Base-by-base conservation (phyloP, 805 yeast genomes). In the Diddensiella caesifluorescens region DNA sequence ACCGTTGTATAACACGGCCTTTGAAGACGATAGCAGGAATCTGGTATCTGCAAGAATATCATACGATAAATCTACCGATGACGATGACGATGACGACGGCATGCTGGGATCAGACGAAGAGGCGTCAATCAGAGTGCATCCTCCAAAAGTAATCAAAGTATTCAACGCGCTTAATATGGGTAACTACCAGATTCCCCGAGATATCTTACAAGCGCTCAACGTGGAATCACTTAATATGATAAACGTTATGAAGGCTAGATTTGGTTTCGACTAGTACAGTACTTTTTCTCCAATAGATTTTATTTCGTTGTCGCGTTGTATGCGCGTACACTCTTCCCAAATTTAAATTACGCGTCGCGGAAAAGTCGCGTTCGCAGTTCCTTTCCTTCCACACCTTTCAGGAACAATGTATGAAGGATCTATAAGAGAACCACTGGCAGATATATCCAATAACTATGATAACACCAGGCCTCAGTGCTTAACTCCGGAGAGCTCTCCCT, bases 1-100 rank as follows among this genome's bases (percentile, higher is more conserved):
- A 26, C 38, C 41, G 10, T 34, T 45, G 21, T 35, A 34, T 13
- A 40, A 39, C 27, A 30, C 41, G 21, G 45, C 34, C 7, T 42
- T 29, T 22, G 45, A 37, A 22, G 45, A 42, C 29, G 38, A 37
- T 22, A 7, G 9, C n/a, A 15, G 15, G 20, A 37, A 9, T 12
- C 35, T 26, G 12, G 30, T 37, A 13, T 23, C 38, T 13, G 33
- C 9, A 9, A 25, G 27, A 12, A 25, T 25, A 9, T 9, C 12
- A 25, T 15, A 32, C 5, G 41, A 37, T 3, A 34, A 35, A 4
- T 10, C 19, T 10, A 13, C n/a, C 30, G 18, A 13, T 29, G 38
- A 37, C 13, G 38, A 32, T 12, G 42, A 38, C 7, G 33, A 16
- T 19, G 29, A 20, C 16, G 44, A 39, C 3, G 16, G 26, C 19